A percentile compares a stretch with the other conserved stretches of the same genome.
phyloP scores from a whole-genome alignment of 371 early-diverging fungal species.

The Mucor racemosus region DNA sequence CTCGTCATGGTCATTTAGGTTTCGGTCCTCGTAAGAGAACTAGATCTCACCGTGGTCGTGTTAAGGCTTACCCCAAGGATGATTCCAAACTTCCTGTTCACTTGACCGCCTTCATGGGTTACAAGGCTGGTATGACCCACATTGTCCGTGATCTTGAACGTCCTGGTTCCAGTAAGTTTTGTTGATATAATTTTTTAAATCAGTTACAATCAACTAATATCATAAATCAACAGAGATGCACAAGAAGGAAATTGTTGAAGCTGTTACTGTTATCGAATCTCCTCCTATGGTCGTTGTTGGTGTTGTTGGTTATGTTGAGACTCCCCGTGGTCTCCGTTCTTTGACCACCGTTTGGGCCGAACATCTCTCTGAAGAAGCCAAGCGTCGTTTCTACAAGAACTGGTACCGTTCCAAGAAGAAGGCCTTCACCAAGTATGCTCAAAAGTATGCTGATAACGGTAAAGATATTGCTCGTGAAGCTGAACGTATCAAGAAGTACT shows the following conservation, averaged over 20 bases:
- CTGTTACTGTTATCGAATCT: conserved; percentile 99
- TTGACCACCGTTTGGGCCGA: conserved; percentile 99
- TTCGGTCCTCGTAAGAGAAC: conserved; percentile 99
- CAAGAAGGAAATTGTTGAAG: conserved; percentile 99
- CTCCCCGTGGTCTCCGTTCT: conserved; percentile 97
- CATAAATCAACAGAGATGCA: conserved; percentile 71
- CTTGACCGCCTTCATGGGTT: conserved; percentile 99
- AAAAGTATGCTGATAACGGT: conserved; percentile 93
- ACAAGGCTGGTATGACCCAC: conserved; percentile 99
- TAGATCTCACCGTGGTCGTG: conserved; percentile 93
- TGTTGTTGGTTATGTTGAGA: conserved; percentile 99
- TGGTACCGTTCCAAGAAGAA: conserved; percentile 99
- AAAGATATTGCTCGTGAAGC: conserved; percentile 92
- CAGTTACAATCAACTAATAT: background rate
- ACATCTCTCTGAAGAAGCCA: conserved; percentile 97
- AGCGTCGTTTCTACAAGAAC: conserved; percentile 99
- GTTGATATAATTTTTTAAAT: too few species aligned
- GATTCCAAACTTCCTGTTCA: conserved; percentile 95
- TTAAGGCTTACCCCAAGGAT: conserved; percentile 99
- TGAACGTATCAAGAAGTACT: conserved; percentile 99
- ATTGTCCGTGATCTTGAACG: conserved; percentile 98
- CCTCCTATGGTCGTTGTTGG: conserved; percentile 99
- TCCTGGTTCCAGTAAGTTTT: conserved; percentile 79
- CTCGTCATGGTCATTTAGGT: conserved; percentile 99
- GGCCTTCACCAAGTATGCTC: conserved; percentile 98